These are phyloP conservation scores for Colletotrichum magnum DNA, from an alignment of 2,329 filamentous ascomycete species.

Conservation along the genomic window DNA sequence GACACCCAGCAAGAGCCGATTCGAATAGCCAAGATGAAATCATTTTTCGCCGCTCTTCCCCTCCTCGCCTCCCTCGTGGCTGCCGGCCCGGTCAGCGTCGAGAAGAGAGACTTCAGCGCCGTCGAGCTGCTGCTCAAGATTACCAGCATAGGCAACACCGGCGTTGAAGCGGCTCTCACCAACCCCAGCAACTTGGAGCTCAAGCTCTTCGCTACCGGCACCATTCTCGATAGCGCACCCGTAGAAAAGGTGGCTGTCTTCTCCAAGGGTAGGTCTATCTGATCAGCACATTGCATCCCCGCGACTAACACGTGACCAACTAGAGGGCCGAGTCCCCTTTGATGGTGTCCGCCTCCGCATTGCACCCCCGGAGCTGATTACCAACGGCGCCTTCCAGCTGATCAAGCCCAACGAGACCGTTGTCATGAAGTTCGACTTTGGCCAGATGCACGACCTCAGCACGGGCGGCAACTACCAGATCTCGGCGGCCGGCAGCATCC, in stretches of 20 bases:
- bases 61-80: constrained; percentile 52
- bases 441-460: constrained; percentile 63
- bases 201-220: constrained; percentile 64
- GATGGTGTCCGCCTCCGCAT: constrained; percentile 65
- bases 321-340: constrained; percentile 49
- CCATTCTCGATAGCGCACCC: constrained; percentile 61
- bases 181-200: constrained; percentile 60
- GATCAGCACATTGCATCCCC: background rate
- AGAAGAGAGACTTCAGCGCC: constrained; percentile 47
- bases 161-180: constrained; percentile 61
- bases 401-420: constrained; percentile 61
- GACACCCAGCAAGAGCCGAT: constrained; percentile 1
- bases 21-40: constrained; percentile 51
- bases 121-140: constrained; percentile 51
- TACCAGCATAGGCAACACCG: constrained; percentile 59
- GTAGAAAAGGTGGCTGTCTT: constrained; percentile 65
- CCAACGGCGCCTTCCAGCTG: constrained; percentile 60
- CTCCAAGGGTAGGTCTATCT: constrained; percentile 52
- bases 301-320: background rate
- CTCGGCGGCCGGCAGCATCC: constrained; percentile 66
- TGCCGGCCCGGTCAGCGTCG: constrained; percentile 48
- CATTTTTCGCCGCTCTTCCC: constrained; percentile 50
- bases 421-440: constrained; percentile 64
- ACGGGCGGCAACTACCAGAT: constrained; percentile 66
- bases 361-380: constrained; percentile 53